Conservation (phyloP, 2,329 filamentous ascomycete species). For the Epicoccum nigrum region DNA sequence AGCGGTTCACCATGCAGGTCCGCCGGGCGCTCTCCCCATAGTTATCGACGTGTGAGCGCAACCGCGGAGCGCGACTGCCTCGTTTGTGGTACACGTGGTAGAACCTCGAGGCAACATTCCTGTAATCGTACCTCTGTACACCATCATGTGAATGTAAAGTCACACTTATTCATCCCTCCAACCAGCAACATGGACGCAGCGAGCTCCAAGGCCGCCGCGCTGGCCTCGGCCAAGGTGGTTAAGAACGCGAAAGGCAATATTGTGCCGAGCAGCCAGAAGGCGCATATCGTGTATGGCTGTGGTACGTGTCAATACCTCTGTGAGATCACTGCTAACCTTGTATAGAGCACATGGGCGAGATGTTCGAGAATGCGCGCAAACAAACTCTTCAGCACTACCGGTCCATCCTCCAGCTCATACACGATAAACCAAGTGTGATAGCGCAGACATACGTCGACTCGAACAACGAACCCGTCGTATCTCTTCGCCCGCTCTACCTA, state of each 20-base stretch:
- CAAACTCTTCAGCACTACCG: slow-evolving; percentile 75
- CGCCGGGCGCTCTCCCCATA: slow-evolving; percentile 29
- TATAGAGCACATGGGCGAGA: slow-evolving; percentile 73
- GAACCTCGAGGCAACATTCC: slow-evolving; percentile 1
- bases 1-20: slow-evolving; percentile 37
- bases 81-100: slow-evolving; percentile 1
- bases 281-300: slow-evolving; percentile 52
- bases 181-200: slow-evolving; percentile 47
- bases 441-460: slow-evolving; percentile 64
- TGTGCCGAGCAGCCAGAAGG: slow-evolving; percentile 47
- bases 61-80: slow-evolving; percentile 12
- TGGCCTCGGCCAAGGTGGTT: slow-evolving; percentile 52
- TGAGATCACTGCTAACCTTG: slow-evolving; percentile 24
- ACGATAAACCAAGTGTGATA: slow-evolving; percentile 69
- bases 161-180: not conserved
- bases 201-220: slow-evolving; percentile 47
- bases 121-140: not conserved
- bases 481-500: slow-evolving; percentile 58
- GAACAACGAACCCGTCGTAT: slow-evolving; percentile 64
- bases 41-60: slow-evolving; percentile 23
- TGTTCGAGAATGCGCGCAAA: slow-evolving; percentile 71
- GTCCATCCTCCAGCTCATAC: slow-evolving; percentile 71
- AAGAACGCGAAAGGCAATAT: slow-evolving; percentile 52
- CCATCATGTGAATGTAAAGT: slow-evolving; percentile 14
- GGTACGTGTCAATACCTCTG: slow-evolving; percentile 35